phyloP scores from a whole-genome alignment of 352 stramenopile species.

The Phytophthora palmivora region DNA sequence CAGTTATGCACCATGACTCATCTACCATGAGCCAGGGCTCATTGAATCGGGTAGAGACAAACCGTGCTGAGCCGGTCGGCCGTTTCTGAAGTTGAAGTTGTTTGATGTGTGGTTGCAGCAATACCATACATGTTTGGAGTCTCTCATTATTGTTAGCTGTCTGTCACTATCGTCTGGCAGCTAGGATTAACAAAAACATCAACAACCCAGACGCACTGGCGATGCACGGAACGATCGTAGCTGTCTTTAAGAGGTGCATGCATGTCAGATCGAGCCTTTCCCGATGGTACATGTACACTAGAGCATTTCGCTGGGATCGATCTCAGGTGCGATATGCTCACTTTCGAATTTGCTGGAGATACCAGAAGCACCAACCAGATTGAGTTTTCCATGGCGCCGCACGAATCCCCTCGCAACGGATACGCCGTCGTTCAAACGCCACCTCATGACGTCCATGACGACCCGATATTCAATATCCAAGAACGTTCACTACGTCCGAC shows the following conservation, averaged over 20 bases:
- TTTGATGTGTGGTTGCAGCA: constrained; percentile 20
- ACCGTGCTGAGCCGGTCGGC: background rate
- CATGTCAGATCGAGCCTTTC: constrained; percentile 10
- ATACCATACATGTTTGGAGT: no score
- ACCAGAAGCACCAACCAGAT: background rate
- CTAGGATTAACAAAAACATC: background rate
- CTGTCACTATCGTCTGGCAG: constrained; percentile 6
- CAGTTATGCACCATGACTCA: constrained; percentile 1
- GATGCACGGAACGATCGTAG: constrained; percentile 1
- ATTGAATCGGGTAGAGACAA: constrained; percentile 1
- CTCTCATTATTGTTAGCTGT: background rate
- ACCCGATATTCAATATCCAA: constrained; percentile 13
- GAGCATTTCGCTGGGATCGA: background rate
- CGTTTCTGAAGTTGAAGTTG: constrained; percentile 16
- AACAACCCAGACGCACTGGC: constrained; percentile 17
- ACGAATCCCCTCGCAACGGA: constrained; percentile 11
- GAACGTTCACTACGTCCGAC: constrained; percentile 29
- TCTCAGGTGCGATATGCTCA: constrained; percentile 7
- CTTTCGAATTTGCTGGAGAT: constrained; percentile 23
- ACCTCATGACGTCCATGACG: background rate
- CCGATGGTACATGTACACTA: constrained; percentile 8
- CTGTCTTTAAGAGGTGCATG: background rate
- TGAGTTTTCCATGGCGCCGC: constrained; percentile 8
- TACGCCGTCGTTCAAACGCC: constrained; percentile 26
- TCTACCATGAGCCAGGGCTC: constrained; percentile 6